These are phyloP conservation scores for Daldinia concentrica DNA, from an alignment of 495 filamentous ascomycete species.

Conservation along the genomic window DNA sequence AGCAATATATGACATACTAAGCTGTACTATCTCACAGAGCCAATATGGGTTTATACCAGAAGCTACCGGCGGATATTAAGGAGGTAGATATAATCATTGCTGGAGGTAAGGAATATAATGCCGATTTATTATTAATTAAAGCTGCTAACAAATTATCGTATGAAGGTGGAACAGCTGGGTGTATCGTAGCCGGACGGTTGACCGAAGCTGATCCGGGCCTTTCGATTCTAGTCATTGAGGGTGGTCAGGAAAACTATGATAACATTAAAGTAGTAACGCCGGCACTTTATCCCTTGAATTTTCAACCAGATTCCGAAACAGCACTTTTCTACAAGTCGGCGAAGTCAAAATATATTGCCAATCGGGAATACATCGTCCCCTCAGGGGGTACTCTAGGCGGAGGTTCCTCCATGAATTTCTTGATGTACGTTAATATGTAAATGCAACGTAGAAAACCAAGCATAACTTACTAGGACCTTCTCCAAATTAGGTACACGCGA, in stretches of 20 bases:
- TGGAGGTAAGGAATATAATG: not conserved
- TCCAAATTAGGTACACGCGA: slow-evolving; percentile 44
- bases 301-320: slow-evolving; percentile 47
- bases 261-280: slow-evolving; percentile 48
- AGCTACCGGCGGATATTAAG: not conserved
- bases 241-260: slow-evolving; percentile 51
- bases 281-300: slow-evolving; percentile 45
- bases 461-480: not conserved
- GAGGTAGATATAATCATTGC: not conserved
- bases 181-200: slow-evolving; percentile 54
- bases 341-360: slow-evolving; percentile 54
- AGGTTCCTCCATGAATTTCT: slow-evolving; percentile 68
- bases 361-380: slow-evolving; percentile 58
- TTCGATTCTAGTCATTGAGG: slow-evolving; percentile 55
- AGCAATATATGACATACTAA: not conserved
- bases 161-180: slow-evolving; percentile 55
- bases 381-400: slow-evolving; percentile 66
- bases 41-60: not conserved
- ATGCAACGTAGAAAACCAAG: not conserved
- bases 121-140: not conserved
- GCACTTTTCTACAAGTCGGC: slow-evolving; percentile 50
- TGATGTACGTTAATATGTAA: slow-evolving; percentile 55
- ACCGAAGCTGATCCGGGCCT: slow-evolving; percentile 52
- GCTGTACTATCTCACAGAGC: not conserved
- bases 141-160: not conserved